Conservation (phyloP, 129 eudicot species). For the Saussurea involucrata region DNA sequence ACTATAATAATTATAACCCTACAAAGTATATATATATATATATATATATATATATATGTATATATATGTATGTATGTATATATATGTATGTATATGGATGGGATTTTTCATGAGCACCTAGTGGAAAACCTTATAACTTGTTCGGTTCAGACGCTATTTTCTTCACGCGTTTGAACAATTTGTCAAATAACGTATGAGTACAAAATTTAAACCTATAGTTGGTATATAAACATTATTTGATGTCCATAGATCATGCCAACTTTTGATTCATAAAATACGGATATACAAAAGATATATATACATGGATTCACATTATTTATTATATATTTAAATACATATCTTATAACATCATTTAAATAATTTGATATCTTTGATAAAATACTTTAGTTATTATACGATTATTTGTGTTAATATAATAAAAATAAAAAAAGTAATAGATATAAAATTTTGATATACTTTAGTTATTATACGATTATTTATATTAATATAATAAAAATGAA, state of each 20-base stretch:
- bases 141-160: neutral
- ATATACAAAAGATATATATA: too few species aligned
- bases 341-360: neutral
- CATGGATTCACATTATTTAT: too few species aligned
- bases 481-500: too few species aligned
- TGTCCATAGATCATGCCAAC: neutral
- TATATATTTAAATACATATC: neutral
- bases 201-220: too few species aligned
- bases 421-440: too few species aligned
- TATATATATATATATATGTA: neutral
- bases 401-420: too few species aligned
- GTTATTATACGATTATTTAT: too few species aligned
- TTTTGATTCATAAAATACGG: neutral
- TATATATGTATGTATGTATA: too few species aligned
- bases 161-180: neutral
- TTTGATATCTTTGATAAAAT: too few species aligned
- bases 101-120: neutral
- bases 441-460: too few species aligned
- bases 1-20: neutral
- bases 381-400: too few species aligned
- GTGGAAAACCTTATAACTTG: neutral
- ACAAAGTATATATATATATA: neutral
- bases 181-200: neutral
- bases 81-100: neutral
- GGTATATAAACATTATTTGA: neutral